Evolutionary conservation across 225 moss, liverwort and hornwort genomes (phyloP), one percentile per base, ranked within the genome.

Genomic region (Bryum argenteum): DNA sequence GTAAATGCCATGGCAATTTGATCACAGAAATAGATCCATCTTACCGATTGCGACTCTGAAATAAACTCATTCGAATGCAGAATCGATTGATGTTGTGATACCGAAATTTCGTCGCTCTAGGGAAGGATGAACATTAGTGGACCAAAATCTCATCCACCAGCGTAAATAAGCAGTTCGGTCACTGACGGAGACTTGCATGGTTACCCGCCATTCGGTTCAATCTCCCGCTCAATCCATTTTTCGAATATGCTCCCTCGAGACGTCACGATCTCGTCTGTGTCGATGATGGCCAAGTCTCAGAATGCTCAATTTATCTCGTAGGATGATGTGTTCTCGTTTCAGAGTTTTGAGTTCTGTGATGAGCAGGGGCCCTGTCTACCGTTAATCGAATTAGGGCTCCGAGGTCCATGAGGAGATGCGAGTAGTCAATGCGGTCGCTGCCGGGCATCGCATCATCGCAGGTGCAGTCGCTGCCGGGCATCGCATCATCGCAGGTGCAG

Each of bases 121-220:
- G 26, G 20, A 22, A 56, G 73, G 73, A 79, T 79, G 79, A 74
- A 69, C 48, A 40, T 3, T 33, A 33, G 7, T 12, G 8, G 57
- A 39, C 55, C 50, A 20, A 44, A 40, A 20, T 51, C n/a, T 63
- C 79, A 79, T 79, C 79, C 69, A 65, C 57, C 20, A 48, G 4
- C 8, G 16, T 8, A 7, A 56, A 12, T 24, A 9, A 21, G 52
- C 61, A 33, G 28, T 33, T 33, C 33, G 7, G 33, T 6, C 33
- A 33, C 15, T 7, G 54, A 48, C 28, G 55, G 54, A 5, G 7
- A 24, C 9, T 77, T 63, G 10, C 62, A 33, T 45, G 12, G 11
- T 12, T 61, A 9, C 42, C 15, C 3, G 23, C 18, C 11, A 18
- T 19, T 28, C 72, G 10, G 67, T 63, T 48, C 72, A 15, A 56